A percentile compares a stretch with the other conserved stretches of the same genome.
Conservation (phyloP, 768 basidiomycete genomes). For the Leccinellum albellum region DNA sequence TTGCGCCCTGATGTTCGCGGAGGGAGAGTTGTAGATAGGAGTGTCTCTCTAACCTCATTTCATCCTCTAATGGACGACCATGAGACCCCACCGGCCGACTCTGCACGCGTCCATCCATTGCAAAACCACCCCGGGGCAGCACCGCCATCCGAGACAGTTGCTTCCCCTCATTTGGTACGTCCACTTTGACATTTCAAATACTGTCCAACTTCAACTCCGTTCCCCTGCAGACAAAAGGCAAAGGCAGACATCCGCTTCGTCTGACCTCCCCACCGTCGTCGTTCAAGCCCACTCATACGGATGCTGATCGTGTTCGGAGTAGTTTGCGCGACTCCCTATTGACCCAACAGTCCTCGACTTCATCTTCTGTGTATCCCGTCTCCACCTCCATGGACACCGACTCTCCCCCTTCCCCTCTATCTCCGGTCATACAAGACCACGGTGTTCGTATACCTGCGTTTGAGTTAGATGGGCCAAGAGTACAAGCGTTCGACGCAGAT, state of each 20-base stretch:
- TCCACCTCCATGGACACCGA: constrained; percentile 67
- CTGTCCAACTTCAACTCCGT: constrained; percentile 15
- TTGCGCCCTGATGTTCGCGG: constrained; percentile 10
- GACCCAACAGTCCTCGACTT: constrained; percentile 62
- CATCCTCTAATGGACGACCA: constrained; percentile 20
- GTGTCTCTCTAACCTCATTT: constrained; percentile 22
- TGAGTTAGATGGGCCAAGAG: constrained; percentile 46
- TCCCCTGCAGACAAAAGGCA: constrained; percentile 30
- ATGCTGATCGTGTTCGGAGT: constrained; percentile 44
- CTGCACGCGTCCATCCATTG: not conserved
- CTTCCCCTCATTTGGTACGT: constrained; percentile 21
- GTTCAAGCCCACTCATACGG: constrained; percentile 26
- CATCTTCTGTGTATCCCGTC: constrained; percentile 75
- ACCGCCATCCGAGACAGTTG: constrained; percentile 11
- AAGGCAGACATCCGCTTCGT: constrained; percentile 34
- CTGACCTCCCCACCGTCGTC: constrained; percentile 34
- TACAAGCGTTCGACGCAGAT: constrained; percentile 59
- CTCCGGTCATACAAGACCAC: constrained; percentile 41
- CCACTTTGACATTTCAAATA: constrained; percentile 7
- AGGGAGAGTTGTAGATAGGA: constrained; percentile 21
- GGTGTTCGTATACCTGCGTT: constrained; percentile 46
- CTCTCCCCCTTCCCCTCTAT: constrained; percentile 61
- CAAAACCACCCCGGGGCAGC: constrained; percentile 11
- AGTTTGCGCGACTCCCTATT: constrained; percentile 52
- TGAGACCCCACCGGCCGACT: constrained; percentile 3